Evolutionary conservation across 2,329 filamentous ascomycete species (phyloP).

Genomic region (Penicillium expansum): DNA sequence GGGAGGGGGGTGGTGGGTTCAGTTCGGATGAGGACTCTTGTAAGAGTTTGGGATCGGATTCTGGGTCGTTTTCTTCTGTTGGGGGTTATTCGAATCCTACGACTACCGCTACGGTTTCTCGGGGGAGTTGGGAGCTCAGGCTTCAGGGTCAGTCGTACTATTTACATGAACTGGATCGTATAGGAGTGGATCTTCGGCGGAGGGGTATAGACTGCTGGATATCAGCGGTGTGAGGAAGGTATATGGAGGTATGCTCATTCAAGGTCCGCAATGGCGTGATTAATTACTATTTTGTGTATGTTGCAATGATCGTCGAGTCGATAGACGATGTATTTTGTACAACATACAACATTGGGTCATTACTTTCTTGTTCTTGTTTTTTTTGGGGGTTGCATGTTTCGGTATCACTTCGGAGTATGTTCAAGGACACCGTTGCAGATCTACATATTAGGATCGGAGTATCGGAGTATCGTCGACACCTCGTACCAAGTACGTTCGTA

Average conservation of each 20-base stretch:
- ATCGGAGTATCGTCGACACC: not conserved
- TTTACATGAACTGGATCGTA: slow-evolving; percentile 27
- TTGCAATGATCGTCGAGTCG: slow-evolving; percentile 1
- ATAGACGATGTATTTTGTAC: not conserved
- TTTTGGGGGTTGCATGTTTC: not conserved
- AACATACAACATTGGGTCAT: not conserved
- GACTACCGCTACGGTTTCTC: no score
- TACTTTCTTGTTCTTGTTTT: not conserved
- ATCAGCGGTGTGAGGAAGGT: slow-evolving; percentile 14
- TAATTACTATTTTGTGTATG: not conserved
- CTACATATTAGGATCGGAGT: slow-evolving; percentile 6
- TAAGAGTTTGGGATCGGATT: not conserved
- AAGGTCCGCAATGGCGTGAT: slow-evolving; percentile 4
- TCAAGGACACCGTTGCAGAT: slow-evolving; percentile 2
- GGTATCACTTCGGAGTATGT: not conserved
- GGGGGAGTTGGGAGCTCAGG: slow-evolving; percentile 29
- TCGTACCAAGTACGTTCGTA: not conserved
- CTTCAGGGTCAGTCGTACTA: slow-evolving; percentile 38
- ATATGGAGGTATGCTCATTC: not conserved
- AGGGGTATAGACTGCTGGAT: slow-evolving; percentile 36
- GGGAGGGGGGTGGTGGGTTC: not conserved
- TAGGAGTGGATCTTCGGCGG: slow-evolving; percentile 31
- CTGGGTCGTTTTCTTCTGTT: not conserved
- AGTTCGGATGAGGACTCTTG: slow-evolving; percentile 13
- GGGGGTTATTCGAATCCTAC: not conserved